Percentiles rank a stretch among this genome's conserved stretches.
These are phyloP conservation scores for Megacollybia marginata DNA, from an alignment of 768 basidiomycete genomes.

Conservation along the genomic window DNA sequence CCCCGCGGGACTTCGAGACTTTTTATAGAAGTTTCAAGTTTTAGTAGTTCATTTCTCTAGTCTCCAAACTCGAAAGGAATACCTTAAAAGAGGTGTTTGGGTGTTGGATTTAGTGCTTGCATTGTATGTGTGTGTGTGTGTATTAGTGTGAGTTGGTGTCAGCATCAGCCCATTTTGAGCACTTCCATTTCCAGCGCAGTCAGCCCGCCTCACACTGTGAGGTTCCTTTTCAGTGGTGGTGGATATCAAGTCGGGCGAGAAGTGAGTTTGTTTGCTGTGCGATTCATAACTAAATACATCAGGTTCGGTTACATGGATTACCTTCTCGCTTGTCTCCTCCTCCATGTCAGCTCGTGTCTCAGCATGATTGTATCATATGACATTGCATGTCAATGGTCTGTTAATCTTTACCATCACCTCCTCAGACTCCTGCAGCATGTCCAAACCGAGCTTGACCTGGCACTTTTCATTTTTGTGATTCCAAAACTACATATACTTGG, in stretches of 20 bases:
- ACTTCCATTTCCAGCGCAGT: no score
- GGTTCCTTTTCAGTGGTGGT: no score
- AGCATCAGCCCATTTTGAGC: no score
- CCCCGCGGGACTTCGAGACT: no score
- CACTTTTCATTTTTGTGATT: conserved; percentile 1
- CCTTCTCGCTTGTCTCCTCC: conserved; percentile 8
- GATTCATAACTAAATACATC: not conserved
- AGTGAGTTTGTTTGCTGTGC: conserved; percentile 4
- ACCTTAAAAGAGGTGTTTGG: no score
- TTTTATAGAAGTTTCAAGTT: no score
- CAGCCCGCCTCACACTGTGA: no score
- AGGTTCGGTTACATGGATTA: conserved; percentile 13
- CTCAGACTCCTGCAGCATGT: conserved; percentile 1
- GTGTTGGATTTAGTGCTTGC: no score
- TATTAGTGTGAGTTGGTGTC: no score
- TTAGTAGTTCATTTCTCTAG: no score
- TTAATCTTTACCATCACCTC: conserved; percentile 4
- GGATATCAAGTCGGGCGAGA: conserved; percentile 11
- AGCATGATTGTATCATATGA: conserved; percentile 8
- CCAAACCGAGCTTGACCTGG: not conserved
- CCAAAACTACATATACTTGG: conserved; percentile 12
- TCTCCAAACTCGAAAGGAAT: no score
- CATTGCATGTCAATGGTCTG: conserved; percentile 13
- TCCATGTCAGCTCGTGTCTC: not conserved
- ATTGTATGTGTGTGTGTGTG: no score